A percentile compares a stretch with the other conserved stretches of the same genome.
Conservation (phyloP, 2,329 filamentous ascomycete species). For the Phaeophleospora eucalypticola region DNA sequence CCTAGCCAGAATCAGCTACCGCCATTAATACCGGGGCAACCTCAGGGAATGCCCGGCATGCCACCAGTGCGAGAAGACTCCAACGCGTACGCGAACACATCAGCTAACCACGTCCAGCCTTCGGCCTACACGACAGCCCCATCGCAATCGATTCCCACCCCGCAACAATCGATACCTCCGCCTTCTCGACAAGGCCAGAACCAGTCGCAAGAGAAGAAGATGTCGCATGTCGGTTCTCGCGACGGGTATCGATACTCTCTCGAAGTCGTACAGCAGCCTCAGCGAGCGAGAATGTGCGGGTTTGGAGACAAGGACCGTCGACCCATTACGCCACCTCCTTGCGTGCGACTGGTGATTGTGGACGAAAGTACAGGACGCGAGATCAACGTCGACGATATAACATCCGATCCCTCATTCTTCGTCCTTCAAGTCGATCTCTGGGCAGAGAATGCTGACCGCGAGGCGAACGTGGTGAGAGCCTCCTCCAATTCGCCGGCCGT, state of each 20-base stretch:
- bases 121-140: conserved; percentile 12
- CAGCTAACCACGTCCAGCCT: conserved; percentile 19
- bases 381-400: conserved; percentile 70
- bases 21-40: conserved; percentile 14
- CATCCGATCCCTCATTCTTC: conserved; percentile 48
- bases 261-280: conserved; percentile 78
- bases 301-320: conserved; percentile 98
- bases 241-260: conserved; percentile 27
- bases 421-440: conserved; percentile 67
- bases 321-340: conserved; percentile 92
- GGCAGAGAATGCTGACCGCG: conserved; percentile 56
- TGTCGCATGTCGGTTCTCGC: conserved; percentile 12
- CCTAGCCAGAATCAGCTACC: conserved; percentile 20
- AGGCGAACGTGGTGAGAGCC: conserved; percentile 67
- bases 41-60: conserved; percentile 14
- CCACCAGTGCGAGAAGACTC: conserved; percentile 17
- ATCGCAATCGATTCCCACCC: conserved; percentile 13
- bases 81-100: conserved; percentile 15
- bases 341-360: conserved; percentile 75
- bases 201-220: conserved; percentile 16
- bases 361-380: conserved; percentile 73
- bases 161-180: conserved; percentile 3
- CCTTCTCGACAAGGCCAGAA: conserved; percentile 7
- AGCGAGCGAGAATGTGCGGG: conserved; percentile 94
- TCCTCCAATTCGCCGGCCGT: conserved; percentile 58